Evolutionary conservation across 2,329 filamentous ascomycete species (phyloP).

Genomic region (Beauveria caledonica): DNA sequence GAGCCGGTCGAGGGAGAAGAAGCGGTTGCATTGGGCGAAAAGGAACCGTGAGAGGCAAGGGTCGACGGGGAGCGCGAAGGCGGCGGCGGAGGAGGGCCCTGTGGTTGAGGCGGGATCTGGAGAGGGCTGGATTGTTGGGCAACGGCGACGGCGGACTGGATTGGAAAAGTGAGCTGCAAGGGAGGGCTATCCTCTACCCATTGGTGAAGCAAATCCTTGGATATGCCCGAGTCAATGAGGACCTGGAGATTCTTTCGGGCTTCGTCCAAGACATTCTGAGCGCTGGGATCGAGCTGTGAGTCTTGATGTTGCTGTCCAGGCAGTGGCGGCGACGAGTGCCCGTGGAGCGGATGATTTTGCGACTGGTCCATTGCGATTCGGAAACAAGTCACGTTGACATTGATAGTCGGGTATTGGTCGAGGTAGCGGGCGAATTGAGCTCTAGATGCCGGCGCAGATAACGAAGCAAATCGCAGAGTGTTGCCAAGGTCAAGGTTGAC

Average conservation of each 20-base stretch:
- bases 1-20: slow-evolving; percentile 17
- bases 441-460: neutral
- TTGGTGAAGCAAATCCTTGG: slow-evolving; percentile 34
- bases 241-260: slow-evolving; percentile 38
- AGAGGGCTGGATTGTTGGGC: slow-evolving; percentile 4
- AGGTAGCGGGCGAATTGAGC: no score
- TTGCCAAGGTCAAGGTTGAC: neutral
- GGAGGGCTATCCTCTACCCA: slow-evolving; percentile 31
- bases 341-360: slow-evolving; percentile 21
- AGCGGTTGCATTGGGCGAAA: slow-evolving; percentile 1
- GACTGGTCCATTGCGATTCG: slow-evolving; percentile 23
- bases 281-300: slow-evolving; percentile 25
- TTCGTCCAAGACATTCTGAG: slow-evolving; percentile 37
- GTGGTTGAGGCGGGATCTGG: slow-evolving; percentile 14
- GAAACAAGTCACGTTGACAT: slow-evolving; percentile 20
- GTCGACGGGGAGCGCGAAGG: slow-evolving; percentile 12
- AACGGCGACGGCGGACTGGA: slow-evolving; percentile 9
- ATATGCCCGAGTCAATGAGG: slow-evolving; percentile 37
- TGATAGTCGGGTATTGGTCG: slow-evolving; percentile 3
- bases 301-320: slow-evolving; percentile 16
- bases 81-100: slow-evolving; percentile 13
- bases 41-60: slow-evolving; percentile 9
- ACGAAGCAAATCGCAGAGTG: neutral
- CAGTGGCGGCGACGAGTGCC: slow-evolving; percentile 18
- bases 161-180: slow-evolving; percentile 21